Base-by-base conservation (phyloP, 2,329 filamentous ascomycete genomes). In the Calonectria crousiana region DNA sequence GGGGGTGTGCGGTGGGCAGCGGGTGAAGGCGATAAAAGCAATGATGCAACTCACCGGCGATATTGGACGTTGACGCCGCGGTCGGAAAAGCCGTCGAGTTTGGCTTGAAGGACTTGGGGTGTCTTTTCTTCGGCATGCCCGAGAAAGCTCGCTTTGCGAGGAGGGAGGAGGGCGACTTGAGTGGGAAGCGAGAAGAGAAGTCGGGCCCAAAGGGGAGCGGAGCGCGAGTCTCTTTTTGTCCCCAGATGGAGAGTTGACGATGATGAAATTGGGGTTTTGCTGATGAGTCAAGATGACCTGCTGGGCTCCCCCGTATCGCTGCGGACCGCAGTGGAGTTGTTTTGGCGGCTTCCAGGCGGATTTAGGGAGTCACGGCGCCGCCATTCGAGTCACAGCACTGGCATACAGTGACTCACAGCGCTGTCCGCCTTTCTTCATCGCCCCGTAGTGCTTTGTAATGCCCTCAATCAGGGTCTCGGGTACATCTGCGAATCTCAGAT, bases 61-160 rank as follows among this genome's bases (percentile, higher is more conserved):
- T 75, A 71, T 75, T 76, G 68, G 76, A 78, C 67, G 83, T 74
- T 65, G 80, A 75, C 66, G 75, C 76, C 64, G 78, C 71, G 71
- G 76, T 74, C 74, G 88, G 88, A 69, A 88, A 86, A 77, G 90
- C 87, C 78, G 90, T 89, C 74, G 88, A 89, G 79, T 85, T 88
- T 77, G 91, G 91, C 83, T 92, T 93, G 77, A 90, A 90, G 79
- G 89, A 91, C 80, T 86, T 87, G 79, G 84, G 80, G 78, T 88
- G 88, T 83, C 90, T 87, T 88, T 92, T 93, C 87, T 92, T 93
- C 84, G 91, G 90, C 91, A 93, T 93, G 75, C 84, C 85, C 82
- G 72, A 66, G 69, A 67, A 68, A 77, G 69, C 74, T 72, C 58
- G 73, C 56, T 47, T 72, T 52, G 38, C 47, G 38, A 49, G 26